These are phyloP conservation scores for Funneliformis caledonium DNA, from an alignment of 371 early-diverging fungal genomes.

Conservation along the genomic window DNA sequence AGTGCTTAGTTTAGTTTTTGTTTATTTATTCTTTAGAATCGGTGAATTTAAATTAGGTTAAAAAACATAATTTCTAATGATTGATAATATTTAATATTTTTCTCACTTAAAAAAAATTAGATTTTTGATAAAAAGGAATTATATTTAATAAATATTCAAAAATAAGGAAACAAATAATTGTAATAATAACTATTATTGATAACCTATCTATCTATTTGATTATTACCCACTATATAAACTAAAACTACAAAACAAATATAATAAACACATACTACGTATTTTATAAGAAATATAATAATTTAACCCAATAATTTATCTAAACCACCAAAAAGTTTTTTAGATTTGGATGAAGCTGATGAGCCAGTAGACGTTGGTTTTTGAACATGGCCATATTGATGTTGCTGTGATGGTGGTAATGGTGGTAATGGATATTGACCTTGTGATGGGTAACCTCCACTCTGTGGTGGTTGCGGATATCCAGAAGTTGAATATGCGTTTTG, in stretches of 20 bases:
- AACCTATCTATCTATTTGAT: no score
- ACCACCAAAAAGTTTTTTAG: neutral
- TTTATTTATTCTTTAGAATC: slow-evolving; percentile 7
- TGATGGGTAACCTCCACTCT: neutral
- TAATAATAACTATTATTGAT: neutral
- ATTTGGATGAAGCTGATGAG: neutral
- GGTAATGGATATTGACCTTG: neutral
- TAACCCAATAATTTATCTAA: neutral
- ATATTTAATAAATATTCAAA: neutral
- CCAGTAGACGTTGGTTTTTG: neutral
- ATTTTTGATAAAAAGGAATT: neutral
- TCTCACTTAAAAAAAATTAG: neutral
- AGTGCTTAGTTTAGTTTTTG: slow-evolving; percentile 12
- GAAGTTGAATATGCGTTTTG: neutral
- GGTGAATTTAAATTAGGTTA: slow-evolving; percentile 9
- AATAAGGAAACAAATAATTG: neutral
- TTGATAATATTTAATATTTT: no score
- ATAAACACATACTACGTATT: no score
- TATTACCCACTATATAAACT: no score
- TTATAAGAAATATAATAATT: neutral
- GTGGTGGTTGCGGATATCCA: slow-evolving; percentile 11
- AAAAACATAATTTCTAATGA: neutral
- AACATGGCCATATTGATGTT: neutral
- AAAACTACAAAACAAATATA: neutral
- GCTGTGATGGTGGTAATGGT: neutral